Evolutionary conservation across 805 yeast genomes (phyloP).

Genomic region (Monosporozyma aerobia): DNA sequence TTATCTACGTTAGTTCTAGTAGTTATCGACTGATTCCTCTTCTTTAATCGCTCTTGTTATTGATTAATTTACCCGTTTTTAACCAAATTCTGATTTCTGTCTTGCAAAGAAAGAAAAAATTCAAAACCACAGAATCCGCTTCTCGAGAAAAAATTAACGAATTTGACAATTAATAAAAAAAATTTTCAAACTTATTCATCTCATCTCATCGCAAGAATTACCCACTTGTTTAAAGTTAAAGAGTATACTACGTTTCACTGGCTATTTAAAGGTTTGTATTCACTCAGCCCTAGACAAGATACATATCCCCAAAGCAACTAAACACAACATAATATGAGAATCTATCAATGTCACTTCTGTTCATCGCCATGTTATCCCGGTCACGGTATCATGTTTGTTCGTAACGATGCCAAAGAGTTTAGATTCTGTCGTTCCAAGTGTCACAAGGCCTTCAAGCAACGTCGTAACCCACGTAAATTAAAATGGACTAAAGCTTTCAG

Average conservation of each 20-base stretch:
- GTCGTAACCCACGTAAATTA: conserved; percentile 96
- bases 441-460: conserved; percentile 93
- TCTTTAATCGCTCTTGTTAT: not conserved
- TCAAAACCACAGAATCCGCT: not conserved
- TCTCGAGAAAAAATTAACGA: not conserved
- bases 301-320: not conserved
- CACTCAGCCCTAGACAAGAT: not conserved
- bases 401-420: conserved; percentile 97
- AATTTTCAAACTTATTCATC: conserved; percentile 10
- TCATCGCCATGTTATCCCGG: conserved; percentile 93
- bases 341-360: conserved; percentile 90
- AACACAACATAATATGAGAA: conserved; percentile 48
- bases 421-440: conserved; percentile 97
- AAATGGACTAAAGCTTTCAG: conserved; percentile 99
- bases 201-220: conserved; percentile 15
- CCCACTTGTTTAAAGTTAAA: not conserved
- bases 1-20: not conserved
- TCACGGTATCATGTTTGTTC: conserved; percentile 94
- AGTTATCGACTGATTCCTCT: not conserved
- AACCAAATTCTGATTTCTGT: not conserved
- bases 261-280: not conserved
- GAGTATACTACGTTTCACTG: not conserved
- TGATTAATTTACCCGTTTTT: not conserved
- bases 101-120: conserved; percentile 2
- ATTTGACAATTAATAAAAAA: not conserved